A percentile compares a stretch with the other conserved stretches of the same genome.
Conservation (phyloP, 371 early-diverging fungal genomes). For the Chytridiales sp. region DNA sequence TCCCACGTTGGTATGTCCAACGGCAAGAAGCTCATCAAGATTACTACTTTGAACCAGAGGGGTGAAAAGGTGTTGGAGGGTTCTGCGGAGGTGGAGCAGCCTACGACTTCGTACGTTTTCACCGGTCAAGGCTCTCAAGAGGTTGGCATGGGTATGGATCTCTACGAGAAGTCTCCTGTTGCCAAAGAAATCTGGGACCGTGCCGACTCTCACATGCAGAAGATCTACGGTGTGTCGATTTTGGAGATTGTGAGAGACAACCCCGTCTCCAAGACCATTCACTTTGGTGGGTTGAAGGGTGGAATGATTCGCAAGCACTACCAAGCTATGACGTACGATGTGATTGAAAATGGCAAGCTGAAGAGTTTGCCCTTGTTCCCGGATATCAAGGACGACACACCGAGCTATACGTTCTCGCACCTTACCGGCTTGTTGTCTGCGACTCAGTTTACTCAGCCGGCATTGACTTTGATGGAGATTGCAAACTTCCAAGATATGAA, state of each 20-base stretch:
- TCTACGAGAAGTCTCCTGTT: constrained; percentile 80
- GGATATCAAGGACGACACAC: constrained; percentile 75
- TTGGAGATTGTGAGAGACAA: constrained; percentile 91
- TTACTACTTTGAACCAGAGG: constrained; percentile 86
- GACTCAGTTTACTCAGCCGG: constrained; percentile 96
- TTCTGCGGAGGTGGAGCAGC: constrained; percentile 91
- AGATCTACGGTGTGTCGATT: constrained; percentile 88
- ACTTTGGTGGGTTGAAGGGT: constrained; percentile 93
- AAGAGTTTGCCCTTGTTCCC: constrained; percentile 88
- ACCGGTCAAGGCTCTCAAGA: constrained; percentile 97
- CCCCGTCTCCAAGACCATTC: constrained; percentile 84
- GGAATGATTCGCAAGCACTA: constrained; percentile 86
- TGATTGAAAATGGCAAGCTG: constrained; percentile 65
- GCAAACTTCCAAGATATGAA: constrained; percentile 92
- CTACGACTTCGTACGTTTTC: constrained; percentile 88
- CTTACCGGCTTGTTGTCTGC: constrained; percentile 90
- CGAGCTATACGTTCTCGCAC: constrained; percentile 86
- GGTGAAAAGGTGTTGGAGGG: constrained; percentile 87
- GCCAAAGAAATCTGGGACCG: constrained; percentile 91
- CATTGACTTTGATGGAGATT: constrained; percentile 89
- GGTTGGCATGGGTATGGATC: constrained; percentile 94
- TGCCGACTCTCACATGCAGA: constrained; percentile 85
- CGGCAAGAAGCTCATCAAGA: constrained; percentile 92
- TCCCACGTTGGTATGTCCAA: constrained; percentile 95
- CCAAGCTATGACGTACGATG: constrained; percentile 88